phyloP scores from a whole-genome alignment of 116 monocot genomes.

The Phalaenopsis hybrid region DNA sequence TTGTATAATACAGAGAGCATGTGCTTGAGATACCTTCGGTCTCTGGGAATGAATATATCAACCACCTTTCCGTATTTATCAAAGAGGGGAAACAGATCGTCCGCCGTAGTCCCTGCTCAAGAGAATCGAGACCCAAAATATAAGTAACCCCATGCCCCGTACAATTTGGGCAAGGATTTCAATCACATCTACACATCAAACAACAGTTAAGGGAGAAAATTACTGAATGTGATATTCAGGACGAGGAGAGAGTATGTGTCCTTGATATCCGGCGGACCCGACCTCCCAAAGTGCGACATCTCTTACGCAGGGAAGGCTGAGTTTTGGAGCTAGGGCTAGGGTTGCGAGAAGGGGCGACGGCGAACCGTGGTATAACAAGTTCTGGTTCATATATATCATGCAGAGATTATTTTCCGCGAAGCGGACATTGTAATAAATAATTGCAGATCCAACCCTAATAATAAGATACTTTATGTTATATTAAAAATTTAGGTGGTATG shows the following conservation, averaged over 20 bases:
- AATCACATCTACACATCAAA: not conserved
- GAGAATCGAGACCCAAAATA: not conserved
- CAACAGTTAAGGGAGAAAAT: not conserved
- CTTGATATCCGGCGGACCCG: slow-evolving; percentile 84
- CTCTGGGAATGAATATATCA: slow-evolving; percentile 91
- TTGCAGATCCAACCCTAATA: not conserved
- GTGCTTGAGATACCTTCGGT: slow-evolving; percentile 47
- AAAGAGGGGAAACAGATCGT: slow-evolving; percentile 91
- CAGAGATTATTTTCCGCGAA: not conserved
- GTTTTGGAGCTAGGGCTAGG: slow-evolving; percentile 14
- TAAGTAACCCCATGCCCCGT: not conserved
- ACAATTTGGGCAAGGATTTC: not conserved
- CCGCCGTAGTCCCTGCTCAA: slow-evolving; percentile 64
- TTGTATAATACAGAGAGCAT: not conserved
- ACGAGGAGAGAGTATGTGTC: slow-evolving; percentile 94
- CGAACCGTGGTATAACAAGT: not conserved
- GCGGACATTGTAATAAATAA: not conserved
- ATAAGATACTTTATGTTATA: too few species aligned
- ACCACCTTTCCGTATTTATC: slow-evolving; percentile 92
- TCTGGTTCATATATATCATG: not conserved
- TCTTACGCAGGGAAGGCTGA: not conserved
- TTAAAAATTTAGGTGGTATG: too few species aligned
- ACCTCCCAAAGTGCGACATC: slow-evolving; percentile 94
- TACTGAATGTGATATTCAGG: slow-evolving; percentile 90
- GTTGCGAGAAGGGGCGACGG: not conserved